Conservation (phyloP, 768 basidiomycete genomes). For the Psilocybe sp. region DNA sequence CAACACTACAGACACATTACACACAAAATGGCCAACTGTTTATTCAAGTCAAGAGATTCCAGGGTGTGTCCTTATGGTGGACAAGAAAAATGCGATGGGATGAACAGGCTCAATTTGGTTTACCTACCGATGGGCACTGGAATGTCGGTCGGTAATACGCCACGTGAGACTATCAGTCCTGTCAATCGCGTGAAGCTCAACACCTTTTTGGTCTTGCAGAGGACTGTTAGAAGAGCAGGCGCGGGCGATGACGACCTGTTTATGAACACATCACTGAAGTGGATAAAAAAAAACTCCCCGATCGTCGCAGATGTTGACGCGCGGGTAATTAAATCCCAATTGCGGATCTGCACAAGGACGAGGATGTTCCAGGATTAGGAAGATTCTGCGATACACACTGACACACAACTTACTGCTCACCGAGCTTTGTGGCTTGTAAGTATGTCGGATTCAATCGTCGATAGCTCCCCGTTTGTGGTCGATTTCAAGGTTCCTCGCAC, state of each 20-base stretch:
- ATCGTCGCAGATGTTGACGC: too few species aligned
- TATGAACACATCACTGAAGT: not conserved
- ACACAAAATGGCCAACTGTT: too few species aligned
- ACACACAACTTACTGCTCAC: too few species aligned
- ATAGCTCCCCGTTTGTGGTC: slow-evolving; percentile 39
- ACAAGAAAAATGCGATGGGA: not conserved
- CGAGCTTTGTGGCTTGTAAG: too few species aligned
- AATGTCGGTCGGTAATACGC: slow-evolving; percentile 5
- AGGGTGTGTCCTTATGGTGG: too few species aligned
- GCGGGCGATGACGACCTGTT: not conserved
- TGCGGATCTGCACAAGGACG: too few species aligned
- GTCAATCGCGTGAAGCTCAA: slow-evolving; percentile 37
- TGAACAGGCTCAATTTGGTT: slow-evolving; percentile 1
- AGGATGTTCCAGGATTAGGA: too few species aligned
- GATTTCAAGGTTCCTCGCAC: slow-evolving; percentile 61
- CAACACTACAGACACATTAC: too few species aligned
- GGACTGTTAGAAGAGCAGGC: slow-evolving; percentile 6
- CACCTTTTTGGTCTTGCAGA: slow-evolving; percentile 26
- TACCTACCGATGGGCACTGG: slow-evolving; percentile 11
- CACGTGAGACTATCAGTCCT: slow-evolving; percentile 28
- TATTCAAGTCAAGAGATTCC: too few species aligned
- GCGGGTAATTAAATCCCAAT: too few species aligned
- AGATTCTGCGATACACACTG: too few species aligned
- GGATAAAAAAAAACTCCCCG: too few species aligned
- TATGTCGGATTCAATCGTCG: slow-evolving; percentile 9